Base-by-base conservation (phyloP, 1,284 basidiomycete species). In the Peniophora sp. region DNA sequence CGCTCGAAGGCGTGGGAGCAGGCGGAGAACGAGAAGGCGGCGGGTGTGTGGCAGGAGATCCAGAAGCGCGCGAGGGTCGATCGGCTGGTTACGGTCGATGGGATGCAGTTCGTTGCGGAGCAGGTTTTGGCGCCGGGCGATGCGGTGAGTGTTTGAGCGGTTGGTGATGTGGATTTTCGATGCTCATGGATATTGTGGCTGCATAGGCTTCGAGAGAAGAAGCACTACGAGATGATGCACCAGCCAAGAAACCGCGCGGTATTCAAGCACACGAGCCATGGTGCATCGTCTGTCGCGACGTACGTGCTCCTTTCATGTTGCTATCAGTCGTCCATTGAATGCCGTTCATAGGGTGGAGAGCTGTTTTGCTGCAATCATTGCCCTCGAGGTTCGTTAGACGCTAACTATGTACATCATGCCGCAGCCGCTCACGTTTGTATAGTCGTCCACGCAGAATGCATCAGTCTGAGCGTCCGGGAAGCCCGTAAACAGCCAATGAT, bases 241-340 rank as follows among this genome's bases (percentile, higher is more conserved):
- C 27, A 5, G 27, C 66, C 49, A 60, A 61, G 36, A 61, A 60
- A 43, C 60, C 59, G 45, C 61, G 45, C 49, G 58, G 56, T 22
- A 68, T 65, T 55, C 72, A 68, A 47, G 74, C 74, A 6, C 72
- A 64, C 20, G 76, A 81, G 57, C 78, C 83, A 53, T 78, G 68
- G 65, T 83, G 81, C 58, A 70, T 76, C 39, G 64, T 70, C 51
- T 83, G 81, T 60, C 68, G 75, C 41, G 81, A 83, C 50, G 27
- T 32, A 32, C 27, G 27, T 32, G 27, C 12, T 6, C 12, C 6
- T 12, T 5, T 12, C 27, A 12, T 32, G 6, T 32, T 32, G 5
- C 27, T 32, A 32, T 32, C 27, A 12, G 6, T 32, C 12, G 27
- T 32, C 27, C 12, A 32, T 12, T 32, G 27, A 6, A 32, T 32